Evolutionary conservation across 1,139 yeast species (phyloP), one percentile per base, ranked within the genome.

Genomic region (Chernovozyma sophiae-reginae): DNA sequence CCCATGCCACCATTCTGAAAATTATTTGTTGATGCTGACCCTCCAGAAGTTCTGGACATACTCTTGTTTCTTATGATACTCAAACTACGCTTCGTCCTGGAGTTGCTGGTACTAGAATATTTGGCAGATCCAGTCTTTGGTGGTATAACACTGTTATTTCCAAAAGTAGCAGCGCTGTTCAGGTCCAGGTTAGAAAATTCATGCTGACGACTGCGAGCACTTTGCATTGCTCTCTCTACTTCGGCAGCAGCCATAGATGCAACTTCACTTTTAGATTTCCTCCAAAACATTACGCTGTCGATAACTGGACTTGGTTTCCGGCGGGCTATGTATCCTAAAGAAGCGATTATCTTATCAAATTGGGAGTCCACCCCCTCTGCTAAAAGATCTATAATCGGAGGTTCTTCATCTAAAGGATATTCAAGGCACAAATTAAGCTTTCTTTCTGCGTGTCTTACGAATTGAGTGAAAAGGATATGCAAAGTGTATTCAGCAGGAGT

Each of bases 281-380:
- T 73, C 99, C 99, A 92, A 54, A 86, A 90, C 97, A 94, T 90
- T 41, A 92, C 96, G 17, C 96, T 86, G 56, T 94, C 98, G 32
- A 94, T 90, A 3, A 94, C 97, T 0, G 97, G 96, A 52, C 89
- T 90, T 1, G 97, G 97, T 48, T 89, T 86, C 26, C 83, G 72
- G 40, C 89, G 72, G 1, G 98, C 95, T 29, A 92, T 86, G 55
- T 86, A 87, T 2, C 98, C 98, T 43, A 92, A 66, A 0, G 96
- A 83, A 10, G 79, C 79, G 20, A 94, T 79, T 38, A 89, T 84
- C 49, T 84, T 79, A 59, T 92, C 98, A 55, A 92, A 90, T 22
- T 76, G 78, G 0, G 84, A 81, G 53, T 92, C 98, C 0, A 78
- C 81, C 0, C 97, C 97, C 49, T 84, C 94, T 0, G 92, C 86